Conservation (phyloP, 2,329 filamentous ascomycete species). For the Botryotinia convoluta region DNA sequence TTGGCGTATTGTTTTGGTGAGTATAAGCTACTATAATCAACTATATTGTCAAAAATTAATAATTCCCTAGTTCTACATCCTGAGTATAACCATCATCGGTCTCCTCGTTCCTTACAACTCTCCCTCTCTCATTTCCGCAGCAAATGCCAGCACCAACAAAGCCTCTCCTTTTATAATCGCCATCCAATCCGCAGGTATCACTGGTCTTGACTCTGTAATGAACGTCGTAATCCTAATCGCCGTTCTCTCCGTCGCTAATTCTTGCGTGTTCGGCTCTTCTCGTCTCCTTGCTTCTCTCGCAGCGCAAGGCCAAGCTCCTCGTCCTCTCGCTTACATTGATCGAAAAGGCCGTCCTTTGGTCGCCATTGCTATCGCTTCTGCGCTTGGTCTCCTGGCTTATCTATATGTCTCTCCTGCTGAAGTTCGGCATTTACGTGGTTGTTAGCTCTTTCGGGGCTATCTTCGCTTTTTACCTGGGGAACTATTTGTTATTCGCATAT, state of each 20-base stretch:
- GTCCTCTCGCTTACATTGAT: conserved; percentile 76
- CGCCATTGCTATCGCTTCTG: conserved; percentile 64
- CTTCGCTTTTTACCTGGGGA: conserved; percentile 74
- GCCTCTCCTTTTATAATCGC: conserved; percentile 94
- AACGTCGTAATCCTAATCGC: conserved; percentile 90
- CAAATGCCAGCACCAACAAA: conserved; percentile 59
- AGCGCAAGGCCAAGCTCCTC: conserved; percentile 81
- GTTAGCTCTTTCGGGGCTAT: conserved; percentile 69
- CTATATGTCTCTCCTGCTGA: conserved; percentile 59
- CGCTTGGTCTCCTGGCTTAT: conserved; percentile 72
- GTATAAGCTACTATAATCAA: conserved; percentile 50
- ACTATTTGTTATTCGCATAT: conserved; percentile 87
- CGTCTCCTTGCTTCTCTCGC: conserved; percentile 86
- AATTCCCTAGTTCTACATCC: conserved; percentile 69
- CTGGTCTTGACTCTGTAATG: conserved; percentile 81
- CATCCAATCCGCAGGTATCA: conserved; percentile 79
- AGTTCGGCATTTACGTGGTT: conserved; percentile 75
- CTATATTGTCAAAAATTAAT: conserved; percentile 37
- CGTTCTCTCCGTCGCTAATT: conserved; percentile 88
- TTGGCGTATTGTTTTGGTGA: conserved; percentile 80
- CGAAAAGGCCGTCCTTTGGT: conserved; percentile 75
- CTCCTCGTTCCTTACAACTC: conserved; percentile 77
- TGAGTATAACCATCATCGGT: conserved; percentile 77
- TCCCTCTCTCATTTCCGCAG: conserved; percentile 55
- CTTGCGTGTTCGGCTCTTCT: conserved; percentile 85